phyloP scores from a whole-genome alignment of 2,329 filamentous ascomycete genomes.

The Apiospora rasikravindrae region DNA sequence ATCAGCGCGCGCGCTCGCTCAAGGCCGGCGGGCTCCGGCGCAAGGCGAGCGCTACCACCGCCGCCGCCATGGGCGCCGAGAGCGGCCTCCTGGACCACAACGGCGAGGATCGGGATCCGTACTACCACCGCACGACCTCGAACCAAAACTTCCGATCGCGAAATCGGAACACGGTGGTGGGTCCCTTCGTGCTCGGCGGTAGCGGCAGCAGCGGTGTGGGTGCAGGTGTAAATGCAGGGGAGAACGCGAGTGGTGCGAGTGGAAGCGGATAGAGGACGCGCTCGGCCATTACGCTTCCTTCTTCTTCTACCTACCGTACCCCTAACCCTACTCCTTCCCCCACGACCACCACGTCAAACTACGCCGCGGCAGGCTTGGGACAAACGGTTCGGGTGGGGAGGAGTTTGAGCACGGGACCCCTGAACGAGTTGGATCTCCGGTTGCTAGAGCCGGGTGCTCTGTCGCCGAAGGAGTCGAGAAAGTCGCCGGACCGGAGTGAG shows the following conservation, averaged over 20 bases:
- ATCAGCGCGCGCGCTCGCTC: conserved; percentile 75
- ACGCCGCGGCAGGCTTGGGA: not conserved
- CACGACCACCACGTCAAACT: not conserved
- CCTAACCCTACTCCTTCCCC: not conserved
- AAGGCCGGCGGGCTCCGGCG: conserved; percentile 57
- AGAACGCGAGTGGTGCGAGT: conserved; percentile 1
- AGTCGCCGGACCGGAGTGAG: not conserved
- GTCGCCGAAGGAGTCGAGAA: not conserved
- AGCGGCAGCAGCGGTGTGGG: not conserved
- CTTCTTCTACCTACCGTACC: not conserved
- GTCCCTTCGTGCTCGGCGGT: not conserved
- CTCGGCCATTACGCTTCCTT: not conserved
- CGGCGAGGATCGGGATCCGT: conserved; percentile 7
- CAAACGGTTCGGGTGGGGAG: not conserved
- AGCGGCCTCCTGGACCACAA: conserved; percentile 6
- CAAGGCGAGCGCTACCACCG: conserved; percentile 42
- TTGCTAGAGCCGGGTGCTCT: not conserved
- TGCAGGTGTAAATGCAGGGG: not conserved
- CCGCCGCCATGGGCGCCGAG: conserved; percentile 10
- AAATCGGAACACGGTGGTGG: not conserved
- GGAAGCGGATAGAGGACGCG: not conserved
- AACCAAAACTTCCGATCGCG: conserved; percentile 2
- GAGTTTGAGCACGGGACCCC: not conserved
- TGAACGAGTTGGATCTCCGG: not conserved
- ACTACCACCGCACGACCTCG: not conserved